Conservation (phyloP, 306 rosid species). For the Gillenia trifoliata region DNA sequence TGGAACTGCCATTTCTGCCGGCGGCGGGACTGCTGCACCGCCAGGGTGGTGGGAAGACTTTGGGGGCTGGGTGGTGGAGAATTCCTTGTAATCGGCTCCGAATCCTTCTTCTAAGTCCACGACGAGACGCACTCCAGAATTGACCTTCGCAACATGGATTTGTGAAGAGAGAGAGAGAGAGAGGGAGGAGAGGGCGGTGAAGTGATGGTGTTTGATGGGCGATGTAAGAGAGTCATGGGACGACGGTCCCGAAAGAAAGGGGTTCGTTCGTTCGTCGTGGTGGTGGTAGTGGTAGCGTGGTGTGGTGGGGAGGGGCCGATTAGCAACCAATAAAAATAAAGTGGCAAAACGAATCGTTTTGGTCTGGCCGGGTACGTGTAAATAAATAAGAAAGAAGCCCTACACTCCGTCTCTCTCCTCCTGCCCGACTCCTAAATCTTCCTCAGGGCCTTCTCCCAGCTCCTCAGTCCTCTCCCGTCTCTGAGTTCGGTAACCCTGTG, state of each 20-base stretch:
- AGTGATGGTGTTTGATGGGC: background rate
- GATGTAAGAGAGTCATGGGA: too few species aligned
- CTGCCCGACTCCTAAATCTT: background rate
- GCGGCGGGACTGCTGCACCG: constrained; percentile 37
- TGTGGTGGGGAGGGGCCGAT: background rate
- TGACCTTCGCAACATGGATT: constrained; percentile 37
- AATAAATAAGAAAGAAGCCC: background rate
- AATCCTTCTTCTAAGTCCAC: constrained; percentile 35
- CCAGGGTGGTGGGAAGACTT: constrained; percentile 36
- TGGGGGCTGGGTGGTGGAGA: constrained; percentile 48
- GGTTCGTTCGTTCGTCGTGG: too few species aligned
- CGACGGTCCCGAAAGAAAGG: too few species aligned
- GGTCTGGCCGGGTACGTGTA: background rate
- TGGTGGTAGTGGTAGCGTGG: too few species aligned
- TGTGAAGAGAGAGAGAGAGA: background rate
- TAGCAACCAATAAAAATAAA: background rate
- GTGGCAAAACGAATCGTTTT: background rate
- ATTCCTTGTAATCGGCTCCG: constrained; percentile 52
- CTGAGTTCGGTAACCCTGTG: background rate
- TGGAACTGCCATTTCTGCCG: constrained; percentile 33
- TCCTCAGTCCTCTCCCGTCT: background rate
- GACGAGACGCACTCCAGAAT: constrained; percentile 58
- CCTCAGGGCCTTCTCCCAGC: background rate
- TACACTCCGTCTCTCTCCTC: background rate
- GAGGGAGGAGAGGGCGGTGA: background rate